Conservation (phyloP, 2,329 filamentous ascomycete genomes). For the Aplosporella prunicola region DNA sequence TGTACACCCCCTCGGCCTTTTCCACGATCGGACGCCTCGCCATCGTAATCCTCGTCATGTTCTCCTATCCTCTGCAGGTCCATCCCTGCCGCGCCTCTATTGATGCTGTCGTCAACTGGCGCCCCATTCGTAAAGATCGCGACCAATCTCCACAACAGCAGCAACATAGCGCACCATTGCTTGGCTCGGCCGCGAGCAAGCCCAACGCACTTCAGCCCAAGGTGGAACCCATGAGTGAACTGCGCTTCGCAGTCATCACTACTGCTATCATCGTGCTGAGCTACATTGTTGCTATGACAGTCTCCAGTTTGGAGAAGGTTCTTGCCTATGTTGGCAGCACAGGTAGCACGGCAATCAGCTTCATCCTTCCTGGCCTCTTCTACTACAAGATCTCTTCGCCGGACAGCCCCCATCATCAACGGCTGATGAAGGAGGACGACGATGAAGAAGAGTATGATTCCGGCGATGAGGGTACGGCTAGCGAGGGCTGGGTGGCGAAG, state of each 20-base stretch:
- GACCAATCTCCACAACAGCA: slow-evolving; percentile 33
- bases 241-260: slow-evolving; percentile 82
- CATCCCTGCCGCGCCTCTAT: slow-evolving; percentile 94
- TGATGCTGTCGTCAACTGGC: slow-evolving; percentile 90
- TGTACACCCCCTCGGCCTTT: slow-evolving; percentile 65
- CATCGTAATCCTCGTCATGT: slow-evolving; percentile 92
- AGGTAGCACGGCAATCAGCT: slow-evolving; percentile 89
- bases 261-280: slow-evolving; percentile 74
- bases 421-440: slow-evolving; percentile 83
- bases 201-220: slow-evolving; percentile 11
- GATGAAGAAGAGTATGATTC: slow-evolving; percentile 57
- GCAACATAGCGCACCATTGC: slow-evolving; percentile 18
- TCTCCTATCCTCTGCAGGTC: slow-evolving; percentile 90
- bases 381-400: slow-evolving; percentile 98
- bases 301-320: slow-evolving; percentile 80
- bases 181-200: slow-evolving; percentile 14
- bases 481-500: slow-evolving; percentile 42
- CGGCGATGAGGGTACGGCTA: slow-evolving; percentile 41
- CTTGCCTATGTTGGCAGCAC: slow-evolving; percentile 93
- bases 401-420: slow-evolving; percentile 76
- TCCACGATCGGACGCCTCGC: slow-evolving; percentile 91
- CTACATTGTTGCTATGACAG: slow-evolving; percentile 83
- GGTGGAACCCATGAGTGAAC: slow-evolving; percentile 61
- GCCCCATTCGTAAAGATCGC: slow-evolving; percentile 41
- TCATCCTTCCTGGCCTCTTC: slow-evolving; percentile 90